Conservation (phyloP, 306 rosid genomes). For the Erythrophleum fordii region DNA sequence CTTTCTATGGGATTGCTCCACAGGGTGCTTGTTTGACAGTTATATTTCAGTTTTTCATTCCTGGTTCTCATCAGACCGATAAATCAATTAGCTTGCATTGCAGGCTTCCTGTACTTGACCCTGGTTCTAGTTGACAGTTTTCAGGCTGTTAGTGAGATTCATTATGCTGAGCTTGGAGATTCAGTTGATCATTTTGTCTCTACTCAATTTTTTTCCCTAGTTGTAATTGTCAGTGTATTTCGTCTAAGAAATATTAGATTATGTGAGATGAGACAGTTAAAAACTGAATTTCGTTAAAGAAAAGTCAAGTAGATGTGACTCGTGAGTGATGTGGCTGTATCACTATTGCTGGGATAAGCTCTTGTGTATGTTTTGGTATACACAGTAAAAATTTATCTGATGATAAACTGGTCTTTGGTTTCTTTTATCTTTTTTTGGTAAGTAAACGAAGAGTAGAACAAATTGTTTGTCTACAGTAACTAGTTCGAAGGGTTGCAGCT, state of each 20-base stretch:
- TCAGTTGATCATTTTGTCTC: constrained; percentile 19
- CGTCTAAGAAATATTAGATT: constrained; percentile 10
- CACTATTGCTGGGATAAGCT: constrained; percentile 1
- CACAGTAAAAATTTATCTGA: background rate
- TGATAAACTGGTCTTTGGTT: background rate
- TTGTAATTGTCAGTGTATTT: background rate
- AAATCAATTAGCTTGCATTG: constrained; percentile 96
- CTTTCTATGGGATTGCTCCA: constrained; percentile 90
- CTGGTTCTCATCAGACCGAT: constrained; percentile 83
- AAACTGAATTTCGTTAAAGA: background rate
- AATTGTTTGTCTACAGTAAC: background rate
- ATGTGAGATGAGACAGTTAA: background rate
- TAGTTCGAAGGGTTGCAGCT: background rate
- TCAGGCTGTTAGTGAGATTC: constrained; percentile 6
- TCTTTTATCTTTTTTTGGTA: background rate
- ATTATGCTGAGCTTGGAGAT: constrained; percentile 28
- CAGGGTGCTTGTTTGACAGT: constrained; percentile 87
- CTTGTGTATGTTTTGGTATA: background rate
- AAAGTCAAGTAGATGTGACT: constrained; percentile 6
- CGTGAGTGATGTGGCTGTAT: background rate
- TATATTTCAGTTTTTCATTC: constrained; percentile 60
- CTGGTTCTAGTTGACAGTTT: constrained; percentile 63
- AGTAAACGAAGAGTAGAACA: background rate
- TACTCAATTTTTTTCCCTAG: background rate
- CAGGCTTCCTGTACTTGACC: constrained; percentile 85